Evolutionary conservation across 345 rosid genomes (phyloP), one percentile per base, ranked within the genome.

Genomic region (Eucalyptus regnans): DNA sequence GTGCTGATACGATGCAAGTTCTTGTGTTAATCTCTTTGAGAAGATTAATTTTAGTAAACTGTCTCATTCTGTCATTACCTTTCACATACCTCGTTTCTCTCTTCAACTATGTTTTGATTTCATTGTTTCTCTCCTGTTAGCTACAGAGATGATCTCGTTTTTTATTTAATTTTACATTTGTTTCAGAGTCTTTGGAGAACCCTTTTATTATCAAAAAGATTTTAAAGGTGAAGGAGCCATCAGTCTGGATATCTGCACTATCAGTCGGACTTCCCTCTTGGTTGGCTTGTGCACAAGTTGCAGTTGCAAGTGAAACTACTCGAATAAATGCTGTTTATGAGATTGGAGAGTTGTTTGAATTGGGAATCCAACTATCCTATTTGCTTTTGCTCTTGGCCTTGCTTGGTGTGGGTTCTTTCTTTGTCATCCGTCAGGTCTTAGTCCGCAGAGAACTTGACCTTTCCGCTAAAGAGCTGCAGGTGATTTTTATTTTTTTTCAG

Each of bases 371-470:
- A 94, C 95, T 96, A 62, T 96, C 98, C 62, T 96, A 97, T 94
- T 94, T 96, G 86, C 94, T 96, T 87, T 93, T 95, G 86, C 93
- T 97, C 10, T 90, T 96, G 37, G 98, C 94, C 76, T 94, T 96
- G 87, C 97, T 97, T 86, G 99, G 99, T 64, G 98, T 92, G 52
- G 99, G 99, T 79, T 93, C 96, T 88, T 96, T 96, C 92, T 96
- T 92, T 90, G 99, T 97, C 86, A 96, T 97, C 87, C 98, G 98
- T 89, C 99, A 96, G 92, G 99, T 96, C 89, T 96, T 96, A 91
- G 96, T 96, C 12, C 96, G 99, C 50, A 94, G 99, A 94, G 99
- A 97, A 91, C 99, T 97, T 79, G 99, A 96, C 92, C 99, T 96
- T 90, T 96, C 99, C 49, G 98, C 99, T 86, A 97, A 96, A 92